Base-by-base conservation (phyloP, 2,329 filamentous ascomycete genomes). In the Magnaporthiopsis incrustans region DNA sequence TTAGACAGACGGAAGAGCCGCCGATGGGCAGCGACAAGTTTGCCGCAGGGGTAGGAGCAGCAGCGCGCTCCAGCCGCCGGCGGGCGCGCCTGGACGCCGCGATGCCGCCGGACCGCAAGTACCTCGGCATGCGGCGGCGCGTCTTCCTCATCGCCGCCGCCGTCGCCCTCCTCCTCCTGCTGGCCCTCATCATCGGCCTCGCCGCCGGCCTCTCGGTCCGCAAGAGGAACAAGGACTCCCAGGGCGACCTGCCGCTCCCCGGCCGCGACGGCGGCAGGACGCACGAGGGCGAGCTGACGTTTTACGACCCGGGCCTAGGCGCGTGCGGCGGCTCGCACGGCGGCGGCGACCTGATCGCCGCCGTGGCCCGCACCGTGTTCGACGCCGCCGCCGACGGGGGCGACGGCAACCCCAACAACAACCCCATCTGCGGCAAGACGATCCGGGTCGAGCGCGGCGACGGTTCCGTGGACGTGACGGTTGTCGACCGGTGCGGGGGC, bases 401-500 rank as follows among this genome's bases (percentile, higher is more conserved):
- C 15, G 61, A 11, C 8, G 33, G 59, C n/a, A 67, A 67, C 50
- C 65, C 65, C 25, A 66, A 68, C 61, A 44, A 53, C 32, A 68
- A 68, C 18, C 65, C 65, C 25, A 63, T 68, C n/a, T 67, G 91
- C 70, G 87, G 87, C 2, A 78, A 79, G 70, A 85, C 80, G 72
- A 83, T 95, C n/a, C 79, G 87, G 32, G 82, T 90, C 33, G 63
- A 78, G 76, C 15, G 77, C 73, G 30, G 77, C 73, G 64, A 71
- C 72, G 69, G 44, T n/a, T 71, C 67, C 27, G 72, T 75, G 2
- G 84, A 87, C 67, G 80, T 90, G 32, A 86, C 76, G 26, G 85
- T 92, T 8, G 87, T 91, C 7, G 89, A 92, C 74, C 80, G 88
- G 62, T 92, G 89, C 75, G 72, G 66, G 0, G 80, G 77, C 0